These are phyloP conservation scores for Ceratobasidium sp. DNA, from an alignment of 1,284 basidiomycete genomes.

Conservation along the genomic window DNA sequence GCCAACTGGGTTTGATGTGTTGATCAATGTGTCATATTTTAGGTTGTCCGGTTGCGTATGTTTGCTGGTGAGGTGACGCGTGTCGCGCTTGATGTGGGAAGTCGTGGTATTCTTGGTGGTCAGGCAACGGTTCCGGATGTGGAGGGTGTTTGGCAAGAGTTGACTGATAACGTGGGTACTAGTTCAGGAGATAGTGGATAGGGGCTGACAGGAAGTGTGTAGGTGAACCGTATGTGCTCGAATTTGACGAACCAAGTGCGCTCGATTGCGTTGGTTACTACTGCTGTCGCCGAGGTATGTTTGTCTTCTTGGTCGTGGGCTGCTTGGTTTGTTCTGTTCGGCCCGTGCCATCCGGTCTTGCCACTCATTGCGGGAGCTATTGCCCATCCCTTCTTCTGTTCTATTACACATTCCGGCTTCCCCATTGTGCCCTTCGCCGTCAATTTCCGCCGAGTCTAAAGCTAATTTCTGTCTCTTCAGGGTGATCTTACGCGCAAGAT, in stretches of 20 bases:
- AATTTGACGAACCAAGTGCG: conserved; percentile 70
- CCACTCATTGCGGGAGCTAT: too few relatives aligned
- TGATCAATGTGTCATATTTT: neutral
- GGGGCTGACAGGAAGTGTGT: conserved; percentile 42
- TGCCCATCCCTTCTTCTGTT: too few relatives aligned
- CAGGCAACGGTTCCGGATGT: conserved; percentile 93
- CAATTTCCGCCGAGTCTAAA: too few relatives aligned
- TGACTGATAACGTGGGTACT: conserved; percentile 82
- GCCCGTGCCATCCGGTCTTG: too few relatives aligned
- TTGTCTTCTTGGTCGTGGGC: conserved; percentile 49
- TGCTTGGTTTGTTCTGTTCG: conserved; percentile 55
- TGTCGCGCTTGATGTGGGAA: conserved; percentile 94
- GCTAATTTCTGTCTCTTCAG: conserved; percentile 34
- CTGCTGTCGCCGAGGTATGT: conserved; percentile 79
- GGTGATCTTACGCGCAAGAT: conserved; percentile 93
- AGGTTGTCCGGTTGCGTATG: conserved; percentile 82
- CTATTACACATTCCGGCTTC: too few relatives aligned
- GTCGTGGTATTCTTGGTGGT: conserved; percentile 89
- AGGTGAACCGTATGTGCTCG: conserved; percentile 67
- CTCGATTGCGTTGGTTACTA: conserved; percentile 72
- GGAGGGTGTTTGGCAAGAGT: conserved; percentile 93
- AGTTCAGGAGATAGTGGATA: conserved; percentile 43
- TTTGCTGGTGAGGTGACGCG: conserved; percentile 96
- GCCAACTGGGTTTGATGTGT: neutral
- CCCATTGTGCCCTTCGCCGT: too few relatives aligned